Percentiles rank a stretch among this genome's conserved stretches.
Evolutionary conservation across 1,139 yeast genomes (phyloP).

Genomic region (Geotrichum macrosporum): DNA sequence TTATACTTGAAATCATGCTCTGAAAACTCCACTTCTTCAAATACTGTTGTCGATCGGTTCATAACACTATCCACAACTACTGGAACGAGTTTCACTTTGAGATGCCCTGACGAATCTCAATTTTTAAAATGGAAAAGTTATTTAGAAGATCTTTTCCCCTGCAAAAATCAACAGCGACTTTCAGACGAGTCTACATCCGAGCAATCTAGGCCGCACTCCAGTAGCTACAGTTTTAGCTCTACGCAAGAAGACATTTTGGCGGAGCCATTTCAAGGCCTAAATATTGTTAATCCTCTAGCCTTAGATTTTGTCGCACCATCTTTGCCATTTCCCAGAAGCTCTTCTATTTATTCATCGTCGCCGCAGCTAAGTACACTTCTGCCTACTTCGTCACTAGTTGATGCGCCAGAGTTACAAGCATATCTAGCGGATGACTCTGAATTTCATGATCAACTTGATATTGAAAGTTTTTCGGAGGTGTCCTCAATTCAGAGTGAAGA

Average conservation of each 20-base stretch:
- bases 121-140: conserved; percentile 8
- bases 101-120: conserved; percentile 1
- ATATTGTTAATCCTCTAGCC: conserved; percentile 12
- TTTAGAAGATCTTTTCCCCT: conserved; percentile 7
- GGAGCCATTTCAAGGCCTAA: conserved; percentile 13
- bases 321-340: background rate
- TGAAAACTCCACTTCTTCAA: background rate
- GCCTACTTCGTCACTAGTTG: too few species aligned
- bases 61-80: conserved; percentile 10
- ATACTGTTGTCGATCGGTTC: background rate
- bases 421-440: too few species aligned
- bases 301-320: background rate
- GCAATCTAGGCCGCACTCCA: background rate
- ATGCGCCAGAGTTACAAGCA: too few species aligned
- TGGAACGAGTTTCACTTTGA: conserved; percentile 14
- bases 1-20: conserved; percentile 25
- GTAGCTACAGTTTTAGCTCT: conserved; percentile 14
- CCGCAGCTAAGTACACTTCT: too few species aligned
- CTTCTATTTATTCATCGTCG: conserved; percentile 5
- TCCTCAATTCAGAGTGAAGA: too few species aligned
- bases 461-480: too few species aligned
- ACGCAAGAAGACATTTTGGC: conserved; percentile 14
- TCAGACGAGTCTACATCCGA: background rate
- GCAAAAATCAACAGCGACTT: background rate
- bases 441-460: too few species aligned